Conservation (phyloP, 345 rosid species). For the Salix brachista region DNA sequence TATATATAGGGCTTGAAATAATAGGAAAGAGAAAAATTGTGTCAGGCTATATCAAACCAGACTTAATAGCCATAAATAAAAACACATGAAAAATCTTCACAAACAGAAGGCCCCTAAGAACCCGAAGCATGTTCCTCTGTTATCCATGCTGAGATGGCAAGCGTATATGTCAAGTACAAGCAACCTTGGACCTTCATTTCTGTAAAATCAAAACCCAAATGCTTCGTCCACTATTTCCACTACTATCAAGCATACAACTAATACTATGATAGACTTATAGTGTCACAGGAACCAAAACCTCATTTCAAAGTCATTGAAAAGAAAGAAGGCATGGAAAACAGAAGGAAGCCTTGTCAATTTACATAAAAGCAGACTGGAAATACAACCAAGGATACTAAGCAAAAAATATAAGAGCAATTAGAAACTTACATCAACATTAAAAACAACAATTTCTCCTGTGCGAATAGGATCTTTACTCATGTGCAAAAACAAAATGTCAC, state of each 20-base stretch:
- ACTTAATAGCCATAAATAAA: background rate
- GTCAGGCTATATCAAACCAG: background rate
- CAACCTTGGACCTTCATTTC: background rate
- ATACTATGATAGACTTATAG: background rate
- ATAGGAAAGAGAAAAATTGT: background rate
- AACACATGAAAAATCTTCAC: background rate
- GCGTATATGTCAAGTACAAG: background rate
- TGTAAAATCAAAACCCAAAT: background rate
- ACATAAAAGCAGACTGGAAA: background rate
- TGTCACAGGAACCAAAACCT: background rate
- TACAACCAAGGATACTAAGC: background rate
- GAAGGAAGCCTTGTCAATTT: background rate
- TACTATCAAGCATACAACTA: background rate
- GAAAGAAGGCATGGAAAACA: background rate
- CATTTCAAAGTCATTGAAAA: background rate
- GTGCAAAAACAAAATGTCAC: constrained; percentile 87
- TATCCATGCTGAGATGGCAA: background rate
- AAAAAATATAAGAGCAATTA: background rate
- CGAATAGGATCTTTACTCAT: constrained; percentile 95
- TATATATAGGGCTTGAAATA: background rate
- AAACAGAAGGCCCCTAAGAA: background rate
- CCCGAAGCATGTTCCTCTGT: background rate
- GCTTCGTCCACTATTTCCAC: background rate
- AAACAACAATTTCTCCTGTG: constrained; percentile 96
- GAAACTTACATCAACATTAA: constrained; percentile 73